A percentile compares a stretch with the other conserved stretches of the same genome.
phyloP scores from a whole-genome alignment of 495 filamentous ascomycete genomes.

The Baudoinia panamericana region DNA sequence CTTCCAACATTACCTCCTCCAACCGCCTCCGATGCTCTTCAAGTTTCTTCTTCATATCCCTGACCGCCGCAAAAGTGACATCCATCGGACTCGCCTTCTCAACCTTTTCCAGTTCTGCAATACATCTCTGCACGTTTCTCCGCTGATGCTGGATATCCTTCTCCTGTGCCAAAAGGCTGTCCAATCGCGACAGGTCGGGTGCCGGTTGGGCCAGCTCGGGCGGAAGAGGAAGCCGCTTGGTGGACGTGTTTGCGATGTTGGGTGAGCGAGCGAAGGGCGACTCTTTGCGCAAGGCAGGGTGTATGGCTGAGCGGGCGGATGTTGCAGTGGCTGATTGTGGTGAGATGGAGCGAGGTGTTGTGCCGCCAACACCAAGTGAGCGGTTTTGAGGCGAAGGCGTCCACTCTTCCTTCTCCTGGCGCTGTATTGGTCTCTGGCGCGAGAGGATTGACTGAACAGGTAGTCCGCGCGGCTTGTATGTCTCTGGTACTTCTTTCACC shows the following conservation, averaged over 20 bases:
- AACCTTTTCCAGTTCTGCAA: slow-evolving; percentile 14
- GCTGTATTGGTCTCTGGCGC: slow-evolving; percentile 10
- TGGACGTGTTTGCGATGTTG: neutral
- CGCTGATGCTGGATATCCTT: slow-evolving; percentile 8
- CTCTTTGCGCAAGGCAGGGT: neutral
- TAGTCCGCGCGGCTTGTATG: slow-evolving; percentile 3
- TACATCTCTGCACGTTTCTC: slow-evolving; percentile 6
- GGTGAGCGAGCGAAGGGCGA: neutral
- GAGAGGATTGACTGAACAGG: slow-evolving; percentile 21
- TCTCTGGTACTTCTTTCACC: neutral
- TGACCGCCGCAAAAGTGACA: slow-evolving; percentile 9
- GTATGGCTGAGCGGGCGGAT: neutral
- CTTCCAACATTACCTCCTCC: slow-evolving; percentile 14
- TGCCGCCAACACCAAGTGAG: too few species aligned
- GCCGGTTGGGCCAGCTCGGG: neutral
- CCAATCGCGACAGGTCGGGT: slow-evolving; percentile 9
- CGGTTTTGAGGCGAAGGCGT: slow-evolving; percentile 9
- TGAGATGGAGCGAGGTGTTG: neutral
- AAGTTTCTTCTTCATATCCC: slow-evolving; percentile 14
- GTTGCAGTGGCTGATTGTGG: slow-evolving; percentile 1
- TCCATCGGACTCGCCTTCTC: slow-evolving; percentile 16
- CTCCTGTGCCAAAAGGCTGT: slow-evolving; percentile 9
- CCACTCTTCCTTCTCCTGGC: slow-evolving; percentile 12
- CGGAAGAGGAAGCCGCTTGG: slow-evolving; percentile 12
- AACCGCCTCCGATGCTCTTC: slow-evolving; percentile 7